Evolutionary conservation across 306 rosid genomes (phyloP).

Genomic region (peach (Prunus persica)): Prunus_persica_NCBIv2 NC_034013.1:18150501-18151000

Average conservation of each 20-base stretch:
- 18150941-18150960: not conserved
- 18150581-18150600: not conserved
- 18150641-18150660: not conserved
- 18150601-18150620: not conserved
- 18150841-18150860: not conserved
- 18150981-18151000: constrained; percentile 97
- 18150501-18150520: constrained; percentile 5
- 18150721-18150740: constrained; percentile 79
- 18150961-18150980: constrained; percentile 57
- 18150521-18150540: not conserved
- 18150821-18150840: constrained; percentile 96
- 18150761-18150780: constrained; percentile 55
- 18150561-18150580: not conserved
- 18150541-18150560: not conserved
- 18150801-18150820: constrained; percentile 95
- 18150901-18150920: not conserved
- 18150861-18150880: constrained; percentile 1
- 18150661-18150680: not conserved
- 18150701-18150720: constrained; percentile 6
- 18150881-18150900: not conserved
- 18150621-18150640: not conserved
- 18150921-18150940: not conserved
- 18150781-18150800: constrained; percentile 74
- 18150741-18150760: constrained; percentile 68
- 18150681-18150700: not conserved